Conservation (phyloP, 2,329 filamentous ascomycete species). For the Pestalotiopsis sp. region DNA sequence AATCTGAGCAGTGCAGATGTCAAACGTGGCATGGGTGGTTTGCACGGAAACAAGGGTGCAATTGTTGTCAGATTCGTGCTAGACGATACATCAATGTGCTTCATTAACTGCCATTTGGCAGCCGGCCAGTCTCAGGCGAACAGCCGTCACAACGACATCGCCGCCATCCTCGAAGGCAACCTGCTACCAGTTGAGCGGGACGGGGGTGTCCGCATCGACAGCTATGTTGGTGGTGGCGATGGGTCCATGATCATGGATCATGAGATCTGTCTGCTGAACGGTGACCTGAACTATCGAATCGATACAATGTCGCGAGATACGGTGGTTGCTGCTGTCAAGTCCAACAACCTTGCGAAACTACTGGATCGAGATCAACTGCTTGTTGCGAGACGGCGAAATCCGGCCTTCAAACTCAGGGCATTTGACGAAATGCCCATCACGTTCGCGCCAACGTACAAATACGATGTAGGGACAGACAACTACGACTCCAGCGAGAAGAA, state of each 20-base stretch:
- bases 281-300: conserved; percentile 97
- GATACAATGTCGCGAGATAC: conserved; percentile 95
- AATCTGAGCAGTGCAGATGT: conserved; percentile 80
- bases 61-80: conserved; percentile 88
- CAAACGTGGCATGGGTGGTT: conserved; percentile 92
- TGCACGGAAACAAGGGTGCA: conserved; percentile 96
- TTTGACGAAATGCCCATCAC: conserved; percentile 90
- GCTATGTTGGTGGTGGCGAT: conserved; percentile 88
- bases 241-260: conserved; percentile 94
- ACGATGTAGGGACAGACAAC: conserved; percentile 90
- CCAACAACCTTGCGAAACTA: conserved; percentile 79
- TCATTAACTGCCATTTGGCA: conserved; percentile 96
- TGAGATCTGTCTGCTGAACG: conserved; percentile 95
- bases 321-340: conserved; percentile 81
- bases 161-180: conserved; percentile 79
- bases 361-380: conserved; percentile 93
- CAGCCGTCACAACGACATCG: conserved; percentile 88
- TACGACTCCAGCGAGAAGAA: conserved; percentile 97
- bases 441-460: conserved; percentile 97
- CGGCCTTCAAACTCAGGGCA: conserved; percentile 81
- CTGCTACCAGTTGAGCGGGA: conserved; percentile 74
- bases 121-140: conserved; percentile 90
- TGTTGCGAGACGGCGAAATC: conserved; percentile 84
- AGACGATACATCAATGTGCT: conserved; percentile 92
- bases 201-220: conserved; percentile 67